Evolutionary conservation across 2,329 filamentous ascomycete species (phyloP).

Genomic region (Fusarium beomiforme): DNA sequence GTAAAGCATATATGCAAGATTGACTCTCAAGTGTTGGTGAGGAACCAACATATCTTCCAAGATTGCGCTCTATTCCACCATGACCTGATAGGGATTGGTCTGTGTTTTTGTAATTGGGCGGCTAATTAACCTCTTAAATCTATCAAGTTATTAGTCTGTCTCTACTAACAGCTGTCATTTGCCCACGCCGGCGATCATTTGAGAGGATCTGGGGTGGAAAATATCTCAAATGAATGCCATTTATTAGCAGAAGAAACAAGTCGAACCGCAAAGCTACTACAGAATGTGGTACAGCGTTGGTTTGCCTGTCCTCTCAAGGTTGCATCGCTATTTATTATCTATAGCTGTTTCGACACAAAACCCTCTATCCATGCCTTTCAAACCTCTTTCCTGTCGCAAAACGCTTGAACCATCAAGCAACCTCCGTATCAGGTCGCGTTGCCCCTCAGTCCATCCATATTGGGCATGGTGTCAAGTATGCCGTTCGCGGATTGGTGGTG

Average conservation of each 20-base stretch:
- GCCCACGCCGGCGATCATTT: constrained; percentile 14
- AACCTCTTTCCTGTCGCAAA: constrained; percentile 13
- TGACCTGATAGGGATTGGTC: constrained; percentile 6
- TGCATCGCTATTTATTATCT: background rate
- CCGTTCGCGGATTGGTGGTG: constrained; percentile 18
- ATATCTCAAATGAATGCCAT: constrained; percentile 1
- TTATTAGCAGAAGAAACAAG: background rate
- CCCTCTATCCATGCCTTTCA: constrained; percentile 1
- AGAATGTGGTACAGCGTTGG: background rate
- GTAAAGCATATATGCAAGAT: background rate
- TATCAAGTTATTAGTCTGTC: constrained; percentile 11
- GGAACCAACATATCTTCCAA: constrained; percentile 1
- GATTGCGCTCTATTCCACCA: constrained; percentile 22
- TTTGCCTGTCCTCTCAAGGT: background rate
- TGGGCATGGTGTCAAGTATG: constrained; percentile 20
- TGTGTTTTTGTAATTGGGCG: constrained; percentile 15
- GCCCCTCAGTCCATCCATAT: constrained; percentile 20
- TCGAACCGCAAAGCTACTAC: background rate
- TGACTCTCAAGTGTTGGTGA: background rate
- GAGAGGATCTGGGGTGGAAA: constrained; percentile 1
- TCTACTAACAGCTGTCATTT: constrained; percentile 22
- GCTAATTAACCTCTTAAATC: constrained; percentile 19
- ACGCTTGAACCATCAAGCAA: background rate
- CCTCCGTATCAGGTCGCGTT: background rate
- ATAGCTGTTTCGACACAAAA: constrained; percentile 14